phyloP scores from a whole-genome alignment of 208 protist genomes.

The Leishmania mexicana region DNA sequence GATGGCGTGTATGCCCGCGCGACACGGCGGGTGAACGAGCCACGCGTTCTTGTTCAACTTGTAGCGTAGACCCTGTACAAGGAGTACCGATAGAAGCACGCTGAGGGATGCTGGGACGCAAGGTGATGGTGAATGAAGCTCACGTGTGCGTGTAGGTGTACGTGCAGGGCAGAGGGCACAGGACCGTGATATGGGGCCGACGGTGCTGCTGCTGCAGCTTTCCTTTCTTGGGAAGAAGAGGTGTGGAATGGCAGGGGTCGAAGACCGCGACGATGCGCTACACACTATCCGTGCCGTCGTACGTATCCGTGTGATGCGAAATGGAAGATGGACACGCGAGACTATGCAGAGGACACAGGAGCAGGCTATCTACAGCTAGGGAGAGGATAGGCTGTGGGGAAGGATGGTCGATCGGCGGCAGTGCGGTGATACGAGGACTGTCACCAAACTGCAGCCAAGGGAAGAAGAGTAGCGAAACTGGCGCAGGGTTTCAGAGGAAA shows the following conservation, averaged over 20 bases:
- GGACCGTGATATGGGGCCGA: not conserved
- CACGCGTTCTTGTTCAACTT: not conserved
- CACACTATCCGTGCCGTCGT: not conserved
- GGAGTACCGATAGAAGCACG: not conserved
- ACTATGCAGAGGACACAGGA: not conserved
- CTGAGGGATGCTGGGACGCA: not conserved
- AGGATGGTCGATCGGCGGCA: not conserved
- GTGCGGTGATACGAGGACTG: not conserved
- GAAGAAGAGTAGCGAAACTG: not conserved
- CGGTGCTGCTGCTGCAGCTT: not conserved
- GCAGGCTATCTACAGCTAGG: not conserved
- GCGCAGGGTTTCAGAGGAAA: not conserved
- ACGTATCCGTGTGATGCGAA: not conserved
- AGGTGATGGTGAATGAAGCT: not conserved
- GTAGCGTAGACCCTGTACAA: not conserved
- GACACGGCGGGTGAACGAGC: not conserved
- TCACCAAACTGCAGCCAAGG: not conserved
- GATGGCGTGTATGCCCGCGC: not conserved
- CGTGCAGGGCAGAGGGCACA: not conserved
- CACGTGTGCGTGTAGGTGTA: not conserved
- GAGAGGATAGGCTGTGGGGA: not conserved
- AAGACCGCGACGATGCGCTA: not conserved
- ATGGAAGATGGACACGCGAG: not conserved
- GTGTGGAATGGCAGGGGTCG: no score
- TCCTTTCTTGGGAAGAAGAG: no score